A percentile compares a stretch with the other conserved stretches of the same genome.
Conservation (phyloP, 1,139 yeast genomes). For the Pichia sp. region DNA sequence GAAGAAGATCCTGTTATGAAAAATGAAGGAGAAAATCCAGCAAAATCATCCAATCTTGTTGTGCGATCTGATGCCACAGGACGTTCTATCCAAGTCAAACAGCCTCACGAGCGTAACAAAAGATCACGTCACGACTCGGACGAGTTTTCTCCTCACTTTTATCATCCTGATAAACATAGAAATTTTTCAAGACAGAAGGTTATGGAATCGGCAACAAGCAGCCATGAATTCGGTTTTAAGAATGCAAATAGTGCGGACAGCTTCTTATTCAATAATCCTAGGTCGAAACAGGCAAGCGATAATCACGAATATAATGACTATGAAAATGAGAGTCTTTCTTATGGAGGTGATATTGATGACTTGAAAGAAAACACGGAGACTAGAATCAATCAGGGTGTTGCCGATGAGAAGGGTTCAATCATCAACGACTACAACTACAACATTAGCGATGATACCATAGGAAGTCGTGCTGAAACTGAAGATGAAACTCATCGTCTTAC, state of each 20-base stretch:
- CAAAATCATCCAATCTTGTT: neutral
- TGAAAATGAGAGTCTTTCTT: neutral
- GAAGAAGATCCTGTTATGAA: conserved; percentile 6
- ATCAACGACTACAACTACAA: neutral
- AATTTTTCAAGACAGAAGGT: conserved; percentile 9
- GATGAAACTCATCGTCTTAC: neutral
- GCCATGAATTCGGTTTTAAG: conserved; percentile 1
- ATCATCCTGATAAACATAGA: conserved; percentile 11
- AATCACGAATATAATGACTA: conserved; percentile 9
- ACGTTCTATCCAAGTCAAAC: conserved; percentile 5
- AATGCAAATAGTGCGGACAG: neutral
- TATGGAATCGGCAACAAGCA: conserved; percentile 13
- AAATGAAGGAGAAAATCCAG: neutral
- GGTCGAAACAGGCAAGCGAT: neutral
- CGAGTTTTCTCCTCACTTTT: conserved; percentile 10
- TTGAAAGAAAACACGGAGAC: neutral
- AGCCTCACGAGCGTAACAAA: neutral
- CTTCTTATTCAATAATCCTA: neutral
- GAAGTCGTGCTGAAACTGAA: conserved; percentile 1
- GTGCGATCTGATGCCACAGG: conserved; percentile 3
- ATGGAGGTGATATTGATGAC: neutral
- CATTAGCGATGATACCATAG: neutral
- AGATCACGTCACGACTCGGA: conserved; percentile 2
- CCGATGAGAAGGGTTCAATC: neutral
- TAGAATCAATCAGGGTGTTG: neutral